A percentile compares a stretch with the other conserved stretches of the same genome.
Evolutionary conservation across 73 alveolate genomes (phyloP).

Genomic region (Durusdinium trenchii): DNA sequence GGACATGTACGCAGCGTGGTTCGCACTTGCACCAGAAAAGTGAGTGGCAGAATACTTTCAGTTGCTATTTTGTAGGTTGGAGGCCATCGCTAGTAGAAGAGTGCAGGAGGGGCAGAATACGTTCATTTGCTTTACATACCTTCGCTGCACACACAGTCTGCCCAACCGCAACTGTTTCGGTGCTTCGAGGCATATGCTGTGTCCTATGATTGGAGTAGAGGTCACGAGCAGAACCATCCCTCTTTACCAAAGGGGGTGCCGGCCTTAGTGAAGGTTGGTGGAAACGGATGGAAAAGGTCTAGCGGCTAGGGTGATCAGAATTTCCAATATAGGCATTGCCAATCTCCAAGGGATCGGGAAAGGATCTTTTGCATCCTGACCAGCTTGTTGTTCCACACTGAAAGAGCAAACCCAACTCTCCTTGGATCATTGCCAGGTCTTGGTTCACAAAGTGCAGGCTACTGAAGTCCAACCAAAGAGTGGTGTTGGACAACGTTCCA

Average conservation of each 20-base stretch:
- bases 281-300: not conserved
- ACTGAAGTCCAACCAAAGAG: conserved; percentile 71
- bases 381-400: too few relatives aligned
- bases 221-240: conserved; percentile 96
- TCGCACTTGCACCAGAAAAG: not conserved
- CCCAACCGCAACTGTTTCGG: not conserved
- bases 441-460: conserved; percentile 88
- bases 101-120: not conserved
- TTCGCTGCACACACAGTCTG: not conserved
- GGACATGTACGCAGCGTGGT: conserved; percentile 67
- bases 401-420: too few relatives aligned
- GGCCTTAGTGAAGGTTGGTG: not conserved
- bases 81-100: not conserved
- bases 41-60: not conserved
- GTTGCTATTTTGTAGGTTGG: not conserved
- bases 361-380: too few relatives aligned
- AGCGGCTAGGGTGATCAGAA: not conserved
- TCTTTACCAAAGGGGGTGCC: conserved; percentile 64
- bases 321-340: too few relatives aligned
- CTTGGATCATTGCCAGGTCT: not conserved
- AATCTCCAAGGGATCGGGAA: too few relatives aligned
- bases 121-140: not conserved
- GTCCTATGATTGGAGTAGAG: conserved; percentile 98
- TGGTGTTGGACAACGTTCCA: conserved; percentile 73
- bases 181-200: conserved; percentile 96